Evolutionary conservation across 2,329 filamentous ascomycete species (phyloP).

Genomic region (Talaromyces sp.): DNA sequence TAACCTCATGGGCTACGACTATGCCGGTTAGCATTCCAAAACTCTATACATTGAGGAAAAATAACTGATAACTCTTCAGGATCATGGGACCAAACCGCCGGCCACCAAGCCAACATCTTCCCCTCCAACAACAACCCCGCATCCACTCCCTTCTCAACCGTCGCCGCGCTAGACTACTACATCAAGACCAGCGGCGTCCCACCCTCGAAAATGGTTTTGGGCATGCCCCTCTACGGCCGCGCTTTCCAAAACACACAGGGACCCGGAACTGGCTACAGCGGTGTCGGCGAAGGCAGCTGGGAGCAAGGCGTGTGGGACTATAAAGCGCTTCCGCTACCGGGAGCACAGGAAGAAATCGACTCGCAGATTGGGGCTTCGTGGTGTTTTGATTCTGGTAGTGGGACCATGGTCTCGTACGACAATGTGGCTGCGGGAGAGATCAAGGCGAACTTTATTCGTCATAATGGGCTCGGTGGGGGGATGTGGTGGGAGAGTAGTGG

Average conservation of each 20-base stretch:
- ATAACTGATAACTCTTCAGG: too few species aligned
- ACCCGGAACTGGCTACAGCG: slow-evolving; percentile 64
- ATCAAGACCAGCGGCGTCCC: slow-evolving; percentile 55
- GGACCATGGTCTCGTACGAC: slow-evolving; percentile 72
- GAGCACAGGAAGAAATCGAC: slow-evolving; percentile 63
- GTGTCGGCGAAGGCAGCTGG: slow-evolving; percentile 71
- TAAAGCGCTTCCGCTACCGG: slow-evolving; percentile 71
- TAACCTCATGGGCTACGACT: slow-evolving; percentile 31
- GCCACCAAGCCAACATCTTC: slow-evolving; percentile 79
- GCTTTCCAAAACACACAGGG: slow-evolving; percentile 79
- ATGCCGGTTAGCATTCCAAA: slow-evolving; percentile 5
- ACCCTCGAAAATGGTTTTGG: slow-evolving; percentile 73
- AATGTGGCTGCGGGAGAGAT: slow-evolving; percentile 54
- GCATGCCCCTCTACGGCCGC: slow-evolving; percentile 92
- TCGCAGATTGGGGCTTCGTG: slow-evolving; percentile 64
- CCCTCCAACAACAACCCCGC: slow-evolving; percentile 54
- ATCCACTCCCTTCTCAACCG: slow-evolving; percentile 74
- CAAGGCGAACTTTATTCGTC: slow-evolving; percentile 69
- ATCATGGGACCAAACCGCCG: slow-evolving; percentile 56
- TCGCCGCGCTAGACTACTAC: slow-evolving; percentile 68
- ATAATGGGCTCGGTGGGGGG: slow-evolving; percentile 68
- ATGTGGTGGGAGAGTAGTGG: slow-evolving; percentile 96
- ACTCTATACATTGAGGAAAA: too few species aligned
- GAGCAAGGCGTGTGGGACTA: slow-evolving; percentile 84
- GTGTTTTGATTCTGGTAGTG: slow-evolving; percentile 62